Base-by-base conservation (phyloP, 2,329 filamentous ascomycete genomes). In the Fusarium oligoseptatum region DNA sequence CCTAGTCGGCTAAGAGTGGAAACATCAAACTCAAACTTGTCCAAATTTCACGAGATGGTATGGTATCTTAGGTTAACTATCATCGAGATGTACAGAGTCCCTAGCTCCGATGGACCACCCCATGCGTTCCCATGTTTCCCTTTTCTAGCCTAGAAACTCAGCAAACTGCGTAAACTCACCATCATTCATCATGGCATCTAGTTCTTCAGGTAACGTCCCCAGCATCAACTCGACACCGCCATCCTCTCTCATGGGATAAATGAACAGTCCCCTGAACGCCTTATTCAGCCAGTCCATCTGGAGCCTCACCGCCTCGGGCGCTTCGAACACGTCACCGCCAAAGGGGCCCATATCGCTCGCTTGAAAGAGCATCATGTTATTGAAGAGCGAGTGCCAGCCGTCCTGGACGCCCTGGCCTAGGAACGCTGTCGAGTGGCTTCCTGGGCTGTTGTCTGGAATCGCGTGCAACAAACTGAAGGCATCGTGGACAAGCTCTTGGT, bases 361-460 rank as follows among this genome's bases (percentile, higher is more conserved):
- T 29, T 73, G 79, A 50, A 81, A 74, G 11, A 81, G 63, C 70
- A 82, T 77, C 71, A 82, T 73, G 56, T 81, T 81, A 7, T 78
- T 77, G 10, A 82, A 77, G 73, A 81, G 76, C 45, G 77, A 66
- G 60, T 80, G 63, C 75, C 79, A 77, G 39, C 78, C 75, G 10
- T 32, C 29, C 29, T 32, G 29, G 29, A 32, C 29, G 29, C 29
- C 29, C 29, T 32, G 29, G 22, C 79, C 73, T 0, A 80, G 75
- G 4, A 75, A 73, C 76, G 78, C 79, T 66, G 75, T 77, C 8
- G 80, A 77, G 3, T 72, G 76, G 12, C 73, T 71, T 41, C 77
- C 70, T 43, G 70, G 70, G 34, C 71, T 77, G 56, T 80, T 74
- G 55, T 81, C 80, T 0, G 76, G 66, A 3, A 82, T 61, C 3